phyloP scores from a whole-genome alignment of 805 yeast species.

The Barnettozyma wickerhamii region DNA sequence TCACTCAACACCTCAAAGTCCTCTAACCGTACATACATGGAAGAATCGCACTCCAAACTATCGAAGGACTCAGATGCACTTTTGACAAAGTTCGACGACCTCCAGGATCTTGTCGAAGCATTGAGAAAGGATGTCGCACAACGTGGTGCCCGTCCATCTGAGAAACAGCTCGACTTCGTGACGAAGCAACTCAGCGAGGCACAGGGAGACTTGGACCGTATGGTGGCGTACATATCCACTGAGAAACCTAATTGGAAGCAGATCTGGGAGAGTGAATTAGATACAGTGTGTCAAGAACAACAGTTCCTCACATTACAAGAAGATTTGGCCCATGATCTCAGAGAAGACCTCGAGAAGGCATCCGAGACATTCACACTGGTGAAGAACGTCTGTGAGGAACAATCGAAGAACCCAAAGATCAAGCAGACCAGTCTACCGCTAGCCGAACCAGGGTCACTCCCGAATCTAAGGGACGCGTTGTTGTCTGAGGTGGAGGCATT shows the following conservation, averaged over 20 bases:
- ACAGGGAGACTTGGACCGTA: conserved; percentile 41
- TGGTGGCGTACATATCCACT: conserved; percentile 55
- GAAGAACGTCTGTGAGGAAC: conserved; percentile 75
- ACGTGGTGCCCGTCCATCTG: conserved; percentile 79
- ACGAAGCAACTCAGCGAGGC: conserved; percentile 62
- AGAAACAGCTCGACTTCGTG: conserved; percentile 64
- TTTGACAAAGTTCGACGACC: conserved; percentile 78
- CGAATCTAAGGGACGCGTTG: conserved; percentile 68
- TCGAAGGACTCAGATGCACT: conserved; percentile 73
- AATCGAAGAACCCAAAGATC: conserved; percentile 53
- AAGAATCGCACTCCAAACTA: conserved; percentile 63
- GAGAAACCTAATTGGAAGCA: conserved; percentile 87
- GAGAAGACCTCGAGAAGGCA: conserved; percentile 77
- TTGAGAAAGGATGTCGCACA: conserved; percentile 87
- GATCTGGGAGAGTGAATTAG: conserved; percentile 89
- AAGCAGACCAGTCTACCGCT: conserved; percentile 37
- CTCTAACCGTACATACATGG: conserved; percentile 57
- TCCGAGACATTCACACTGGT: conserved; percentile 78
- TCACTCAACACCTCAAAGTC: conserved; percentile 36
- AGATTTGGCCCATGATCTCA: conserved; percentile 72
- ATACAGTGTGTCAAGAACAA: conserved; percentile 89
- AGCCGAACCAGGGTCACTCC: conserved; percentile 60
- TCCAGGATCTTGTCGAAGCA: conserved; percentile 89
- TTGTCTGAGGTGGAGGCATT: conserved; percentile 74
- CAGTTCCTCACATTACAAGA: conserved; percentile 89